Evolutionary conservation across 2,329 filamentous ascomycete genomes (phyloP).

Genomic region (Didymosphaeria variabile): DNA sequence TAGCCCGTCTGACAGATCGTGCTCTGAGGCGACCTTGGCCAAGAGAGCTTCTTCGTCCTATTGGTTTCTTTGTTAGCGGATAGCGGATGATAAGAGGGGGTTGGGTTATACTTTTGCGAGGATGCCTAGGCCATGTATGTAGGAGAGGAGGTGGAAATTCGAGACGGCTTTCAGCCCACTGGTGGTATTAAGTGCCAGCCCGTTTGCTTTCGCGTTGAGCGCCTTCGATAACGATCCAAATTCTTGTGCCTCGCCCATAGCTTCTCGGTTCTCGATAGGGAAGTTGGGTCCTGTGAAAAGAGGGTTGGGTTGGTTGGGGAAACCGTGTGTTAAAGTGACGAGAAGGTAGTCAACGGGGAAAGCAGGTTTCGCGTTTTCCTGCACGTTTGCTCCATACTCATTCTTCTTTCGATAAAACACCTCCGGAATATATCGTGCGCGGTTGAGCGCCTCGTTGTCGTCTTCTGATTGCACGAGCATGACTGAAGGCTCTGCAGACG

Average conservation of each 20-base stretch:
- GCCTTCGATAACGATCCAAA: slow-evolving; percentile 72
- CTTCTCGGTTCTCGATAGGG: slow-evolving; percentile 89
- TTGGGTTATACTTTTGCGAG: slow-evolving; percentile 76
- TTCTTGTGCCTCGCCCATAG: slow-evolving; percentile 87
- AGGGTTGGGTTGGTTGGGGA: slow-evolving; percentile 81
- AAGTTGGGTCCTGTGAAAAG: slow-evolving; percentile 78
- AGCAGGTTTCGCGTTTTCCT: slow-evolving; percentile 94
- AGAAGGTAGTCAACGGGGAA: slow-evolving; percentile 98
- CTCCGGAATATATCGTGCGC: slow-evolving; percentile 90
- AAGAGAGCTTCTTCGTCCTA: slow-evolving; percentile 91
- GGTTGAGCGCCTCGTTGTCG: slow-evolving; percentile 76
- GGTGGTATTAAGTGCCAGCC: slow-evolving; percentile 64
- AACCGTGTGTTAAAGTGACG: slow-evolving; percentile 94
- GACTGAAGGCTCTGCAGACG: slow-evolving; percentile 88
- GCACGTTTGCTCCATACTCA: slow-evolving; percentile 94
- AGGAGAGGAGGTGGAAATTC: slow-evolving; percentile 94
- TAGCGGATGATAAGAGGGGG: background rate
- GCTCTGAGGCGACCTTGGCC: slow-evolving; percentile 82
- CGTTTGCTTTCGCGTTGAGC: slow-evolving; percentile 68
- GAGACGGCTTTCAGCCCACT: slow-evolving; percentile 76
- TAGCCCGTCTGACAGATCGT: slow-evolving; percentile 81
- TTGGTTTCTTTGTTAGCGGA: slow-evolving; percentile 28
- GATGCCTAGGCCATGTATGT: slow-evolving; percentile 80
- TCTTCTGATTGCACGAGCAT: slow-evolving; percentile 96
- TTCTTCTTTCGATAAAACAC: slow-evolving; percentile 97